These are phyloP conservation scores for Diaporthe capsici DNA, from an alignment of 2,329 filamentous ascomycete species.

Conservation along the genomic window DNA sequence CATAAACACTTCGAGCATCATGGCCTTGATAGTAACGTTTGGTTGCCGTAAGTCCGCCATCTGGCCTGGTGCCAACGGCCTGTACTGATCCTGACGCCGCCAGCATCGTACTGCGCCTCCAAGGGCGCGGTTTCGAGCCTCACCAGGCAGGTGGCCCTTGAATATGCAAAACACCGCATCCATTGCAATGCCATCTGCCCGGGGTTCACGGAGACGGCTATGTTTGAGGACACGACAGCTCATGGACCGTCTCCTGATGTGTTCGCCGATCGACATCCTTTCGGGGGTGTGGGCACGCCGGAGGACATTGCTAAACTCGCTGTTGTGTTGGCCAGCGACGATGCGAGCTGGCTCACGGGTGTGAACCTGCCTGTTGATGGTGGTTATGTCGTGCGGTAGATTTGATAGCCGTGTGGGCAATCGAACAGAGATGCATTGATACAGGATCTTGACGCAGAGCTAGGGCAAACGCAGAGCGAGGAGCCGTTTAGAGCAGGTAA, in stretches of 20 bases:
- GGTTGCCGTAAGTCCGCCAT: constrained; percentile 44
- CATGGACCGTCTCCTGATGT: background rate
- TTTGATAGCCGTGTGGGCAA: background rate
- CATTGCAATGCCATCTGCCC: constrained; percentile 69
- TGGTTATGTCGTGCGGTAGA: background rate
- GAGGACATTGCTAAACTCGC: constrained; percentile 31
- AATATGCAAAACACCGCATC: constrained; percentile 63
- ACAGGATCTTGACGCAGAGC: background rate
- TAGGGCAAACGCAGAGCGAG: background rate
- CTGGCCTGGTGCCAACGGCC: background rate
- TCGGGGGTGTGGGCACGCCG: constrained; percentile 14
- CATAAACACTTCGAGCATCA: constrained; percentile 62
- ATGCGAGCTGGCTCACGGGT: constrained; percentile 37
- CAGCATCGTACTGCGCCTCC: constrained; percentile 60
- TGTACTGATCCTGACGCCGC: background rate
- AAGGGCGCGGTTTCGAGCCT: constrained; percentile 66
- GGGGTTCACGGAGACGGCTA: constrained; percentile 53
- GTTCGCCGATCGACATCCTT: constrained; percentile 12
- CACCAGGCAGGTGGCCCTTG: constrained; percentile 62
- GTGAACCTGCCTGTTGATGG: constrained; percentile 22
- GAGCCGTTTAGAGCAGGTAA: background rate
- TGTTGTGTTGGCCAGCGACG: constrained; percentile 34
- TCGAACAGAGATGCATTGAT: too few species aligned
- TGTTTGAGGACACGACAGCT: constrained; percentile 15
- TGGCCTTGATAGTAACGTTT: constrained; percentile 54